phyloP scores from a whole-genome alignment of 257 asterid species.

The Avicennia marina region DNA sequence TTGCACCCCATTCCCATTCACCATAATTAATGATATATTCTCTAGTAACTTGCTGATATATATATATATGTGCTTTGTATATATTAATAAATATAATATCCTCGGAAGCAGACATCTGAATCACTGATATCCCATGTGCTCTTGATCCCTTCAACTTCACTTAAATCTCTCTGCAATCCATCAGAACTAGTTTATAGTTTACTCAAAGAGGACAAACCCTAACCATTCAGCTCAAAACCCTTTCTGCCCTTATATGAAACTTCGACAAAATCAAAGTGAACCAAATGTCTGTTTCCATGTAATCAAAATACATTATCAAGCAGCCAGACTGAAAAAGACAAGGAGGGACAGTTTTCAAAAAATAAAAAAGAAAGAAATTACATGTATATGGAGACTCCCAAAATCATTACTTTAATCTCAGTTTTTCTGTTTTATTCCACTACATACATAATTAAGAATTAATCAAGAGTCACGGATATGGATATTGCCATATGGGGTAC shows the following conservation, averaged over 20 bases:
- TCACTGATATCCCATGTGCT: not conserved
- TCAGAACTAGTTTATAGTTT: too few species aligned
- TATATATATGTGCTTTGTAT: too few species aligned
- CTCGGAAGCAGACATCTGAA: not conserved
- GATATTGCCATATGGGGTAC: too few species aligned
- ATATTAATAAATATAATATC: too few species aligned
- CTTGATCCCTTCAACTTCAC: not conserved
- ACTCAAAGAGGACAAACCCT: not conserved
- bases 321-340: too few species aligned
- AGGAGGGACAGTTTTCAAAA: too few species aligned
- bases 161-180: not conserved
- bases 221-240: not conserved
- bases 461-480: not conserved
- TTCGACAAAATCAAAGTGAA: not conserved
- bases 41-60: too few species aligned
- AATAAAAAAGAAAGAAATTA: too few species aligned
- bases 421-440: not conserved
- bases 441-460: not conserved
- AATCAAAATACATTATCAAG: too few species aligned
- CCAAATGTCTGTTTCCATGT: not conserved
- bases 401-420: too few species aligned
- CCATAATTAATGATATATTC: not conserved
- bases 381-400: not conserved
- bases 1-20: not conserved
- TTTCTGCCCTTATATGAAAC: not conserved